Percentiles rank a stretch among this genome's conserved stretches.
Conservation (phyloP, 495 filamentous ascomycete species). For the Penicillium flavigenum region DNA sequence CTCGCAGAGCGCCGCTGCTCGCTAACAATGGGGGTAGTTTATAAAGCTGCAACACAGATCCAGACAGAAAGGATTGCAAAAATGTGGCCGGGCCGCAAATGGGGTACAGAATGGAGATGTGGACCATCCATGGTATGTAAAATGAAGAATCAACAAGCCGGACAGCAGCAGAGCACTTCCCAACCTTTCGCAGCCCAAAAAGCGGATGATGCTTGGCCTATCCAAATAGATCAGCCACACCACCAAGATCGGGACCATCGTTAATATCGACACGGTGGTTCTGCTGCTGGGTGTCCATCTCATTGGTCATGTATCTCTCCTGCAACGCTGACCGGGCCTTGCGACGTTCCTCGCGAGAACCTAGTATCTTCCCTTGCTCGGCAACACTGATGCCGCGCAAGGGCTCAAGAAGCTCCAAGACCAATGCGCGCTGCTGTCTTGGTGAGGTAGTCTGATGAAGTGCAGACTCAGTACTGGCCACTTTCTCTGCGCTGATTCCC, state of each 20-base stretch:
- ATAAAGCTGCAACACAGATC: slow-evolving; percentile 14
- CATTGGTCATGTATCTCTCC: slow-evolving; percentile 55
- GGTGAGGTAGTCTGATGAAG: slow-evolving; percentile 62
- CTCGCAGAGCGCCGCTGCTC: slow-evolving; percentile 6
- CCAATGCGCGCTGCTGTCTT: slow-evolving; percentile 74
- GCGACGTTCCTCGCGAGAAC: slow-evolving; percentile 50
- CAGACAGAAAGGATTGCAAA: slow-evolving; percentile 7
- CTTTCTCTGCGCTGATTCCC: slow-evolving; percentile 50
- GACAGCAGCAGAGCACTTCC: neutral
- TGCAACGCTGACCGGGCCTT: slow-evolving; percentile 53
- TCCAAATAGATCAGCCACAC: slow-evolving; percentile 68
- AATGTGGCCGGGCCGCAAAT: neutral
- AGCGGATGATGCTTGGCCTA: slow-evolving; percentile 21
- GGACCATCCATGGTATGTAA: neutral
- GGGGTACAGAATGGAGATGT: neutral
- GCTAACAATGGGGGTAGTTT: slow-evolving; percentile 22
- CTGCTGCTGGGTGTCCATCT: slow-evolving; percentile 48
- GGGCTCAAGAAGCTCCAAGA: slow-evolving; percentile 83
- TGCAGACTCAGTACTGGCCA: slow-evolving; percentile 49
- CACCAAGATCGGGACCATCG: slow-evolving; percentile 60
- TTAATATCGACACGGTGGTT: slow-evolving; percentile 51
- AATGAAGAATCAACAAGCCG: neutral
- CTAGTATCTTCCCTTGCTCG: slow-evolving; percentile 80
- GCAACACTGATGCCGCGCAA: slow-evolving; percentile 86
- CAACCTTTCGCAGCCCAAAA: neutral